phyloP scores from a whole-genome alignment of 2,329 filamentous ascomycete species.

The Ilyonectria destructans region DNA sequence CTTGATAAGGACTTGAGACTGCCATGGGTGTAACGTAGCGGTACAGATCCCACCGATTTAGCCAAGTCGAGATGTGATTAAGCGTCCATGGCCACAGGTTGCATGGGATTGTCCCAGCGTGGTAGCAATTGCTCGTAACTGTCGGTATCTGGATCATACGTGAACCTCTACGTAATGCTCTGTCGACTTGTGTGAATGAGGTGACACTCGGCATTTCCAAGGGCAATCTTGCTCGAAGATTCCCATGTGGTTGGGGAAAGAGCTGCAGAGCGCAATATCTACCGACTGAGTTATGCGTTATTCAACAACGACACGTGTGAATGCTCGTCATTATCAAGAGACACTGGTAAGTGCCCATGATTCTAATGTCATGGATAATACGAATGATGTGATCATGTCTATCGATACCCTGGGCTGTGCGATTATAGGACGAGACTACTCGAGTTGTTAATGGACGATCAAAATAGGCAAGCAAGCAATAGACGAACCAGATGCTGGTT shows the following conservation, averaged over 20 bases:
- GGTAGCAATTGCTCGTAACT: not conserved
- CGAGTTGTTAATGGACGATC: not conserved
- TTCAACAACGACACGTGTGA: not conserved
- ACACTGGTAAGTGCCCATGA: conserved; percentile 9
- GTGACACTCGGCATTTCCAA: conserved; percentile 4
- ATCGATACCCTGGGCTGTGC: not conserved
- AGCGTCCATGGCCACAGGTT: not conserved
- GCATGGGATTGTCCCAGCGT: not conserved
- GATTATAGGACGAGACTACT: not conserved
- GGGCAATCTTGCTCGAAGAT: not conserved
- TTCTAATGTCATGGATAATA: not conserved
- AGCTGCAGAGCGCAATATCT: not conserved
- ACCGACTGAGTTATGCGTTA: conserved; percentile 4
- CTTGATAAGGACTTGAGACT: not conserved
- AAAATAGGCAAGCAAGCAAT: not conserved
- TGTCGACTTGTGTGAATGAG: conserved; percentile 5
- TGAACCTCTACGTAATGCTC: not conserved
- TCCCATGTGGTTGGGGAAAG: not conserved
- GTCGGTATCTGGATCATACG: not conserved
- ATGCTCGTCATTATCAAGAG: not conserved
- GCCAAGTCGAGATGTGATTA: not conserved
- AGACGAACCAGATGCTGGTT: conserved; percentile 20
- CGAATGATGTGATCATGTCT: not conserved
- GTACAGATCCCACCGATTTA: not conserved
- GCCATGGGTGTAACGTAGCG: not conserved